Evolutionary conservation across 331 rosid species (phyloP).

Genomic region (Malus hybrid): DNA sequence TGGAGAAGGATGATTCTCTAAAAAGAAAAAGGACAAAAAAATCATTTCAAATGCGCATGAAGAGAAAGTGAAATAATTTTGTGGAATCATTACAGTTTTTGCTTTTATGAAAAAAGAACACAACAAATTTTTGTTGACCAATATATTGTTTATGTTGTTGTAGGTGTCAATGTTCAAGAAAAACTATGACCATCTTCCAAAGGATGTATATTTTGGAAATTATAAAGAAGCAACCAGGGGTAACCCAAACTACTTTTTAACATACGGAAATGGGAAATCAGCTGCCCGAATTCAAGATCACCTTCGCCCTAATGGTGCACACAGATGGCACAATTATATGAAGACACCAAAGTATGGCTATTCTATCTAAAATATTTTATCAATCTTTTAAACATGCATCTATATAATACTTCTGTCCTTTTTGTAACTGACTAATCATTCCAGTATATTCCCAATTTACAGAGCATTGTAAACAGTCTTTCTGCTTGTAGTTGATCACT

Average conservation of each 20-base stretch:
- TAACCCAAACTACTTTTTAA: constrained; percentile 90
- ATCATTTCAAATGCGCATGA: background rate
- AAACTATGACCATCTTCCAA: constrained; percentile 91
- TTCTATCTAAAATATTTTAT: constrained; percentile 7
- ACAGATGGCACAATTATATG: constrained; percentile 98
- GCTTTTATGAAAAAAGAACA: background rate
- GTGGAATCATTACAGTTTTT: background rate
- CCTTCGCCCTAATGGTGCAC: constrained; percentile 99
- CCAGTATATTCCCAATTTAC: background rate
- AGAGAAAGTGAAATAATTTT: background rate
- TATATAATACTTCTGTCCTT: background rate
- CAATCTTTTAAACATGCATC: constrained; percentile 10
- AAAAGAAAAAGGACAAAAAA: background rate
- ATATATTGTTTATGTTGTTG: constrained; percentile 9
- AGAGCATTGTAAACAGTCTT: background rate
- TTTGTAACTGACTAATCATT: background rate
- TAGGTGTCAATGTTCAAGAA: constrained; percentile 98
- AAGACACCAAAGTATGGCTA: constrained; percentile 69
- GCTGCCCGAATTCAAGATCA: constrained; percentile 95
- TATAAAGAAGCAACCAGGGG: constrained; percentile 94
- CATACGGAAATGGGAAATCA: constrained; percentile 96
- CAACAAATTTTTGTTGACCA: background rate
- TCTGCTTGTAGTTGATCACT: background rate
- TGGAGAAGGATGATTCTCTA: too few relatives aligned
- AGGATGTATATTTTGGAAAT: constrained; percentile 85